These are phyloP conservation scores for Carex scoparia DNA, from an alignment of 176 grass and related monocot species.

Conservation along the genomic window DNA sequence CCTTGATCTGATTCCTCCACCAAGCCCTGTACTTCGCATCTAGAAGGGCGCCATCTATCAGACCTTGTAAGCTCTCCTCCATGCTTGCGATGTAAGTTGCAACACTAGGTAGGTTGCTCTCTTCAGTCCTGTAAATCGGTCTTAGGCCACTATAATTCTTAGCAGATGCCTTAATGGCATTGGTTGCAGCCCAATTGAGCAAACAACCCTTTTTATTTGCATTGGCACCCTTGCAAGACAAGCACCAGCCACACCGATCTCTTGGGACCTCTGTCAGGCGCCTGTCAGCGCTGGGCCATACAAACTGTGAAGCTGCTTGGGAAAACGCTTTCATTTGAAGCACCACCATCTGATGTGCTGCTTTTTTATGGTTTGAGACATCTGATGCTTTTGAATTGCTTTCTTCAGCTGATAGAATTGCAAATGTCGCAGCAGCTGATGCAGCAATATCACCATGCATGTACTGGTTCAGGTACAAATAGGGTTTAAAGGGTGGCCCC, in stretches of 20 bases:
- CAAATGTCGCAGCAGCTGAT: constrained; percentile 75
- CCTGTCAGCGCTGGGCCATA: constrained; percentile 82
- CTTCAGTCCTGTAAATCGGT: constrained; percentile 45
- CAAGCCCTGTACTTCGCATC: constrained; percentile 48
- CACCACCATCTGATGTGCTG: constrained; percentile 32
- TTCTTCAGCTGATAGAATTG: constrained; percentile 79
- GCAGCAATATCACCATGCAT: constrained; percentile 85
- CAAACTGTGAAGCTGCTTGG: constrained; percentile 59
- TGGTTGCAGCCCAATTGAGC: constrained; percentile 69
- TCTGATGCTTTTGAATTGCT: constrained; percentile 51
- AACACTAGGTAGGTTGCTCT: constrained; percentile 63
- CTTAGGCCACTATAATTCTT: constrained; percentile 47
- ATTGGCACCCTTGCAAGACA: constrained; percentile 71
- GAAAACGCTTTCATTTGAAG: constrained; percentile 96
- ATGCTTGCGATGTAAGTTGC: constrained; percentile 76
- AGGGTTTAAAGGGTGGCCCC: constrained; percentile 54
- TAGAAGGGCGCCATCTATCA: constrained; percentile 57
- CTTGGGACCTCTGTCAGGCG: constrained; percentile 80
- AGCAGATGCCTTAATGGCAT: constrained; percentile 66
- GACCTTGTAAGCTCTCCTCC: constrained; percentile 82
- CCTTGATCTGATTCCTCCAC: constrained; percentile 60
- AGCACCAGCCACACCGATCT: constrained; percentile 97
- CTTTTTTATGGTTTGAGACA: constrained; percentile 55
- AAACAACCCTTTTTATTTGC: constrained; percentile 82
- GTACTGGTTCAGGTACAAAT: constrained; percentile 84